Percentiles rank a stretch among this genome's conserved stretches.
These are phyloP conservation scores for Discostella stelligeroides DNA, from an alignment of 108 stramenopile species.

Conservation along the genomic window DNA sequence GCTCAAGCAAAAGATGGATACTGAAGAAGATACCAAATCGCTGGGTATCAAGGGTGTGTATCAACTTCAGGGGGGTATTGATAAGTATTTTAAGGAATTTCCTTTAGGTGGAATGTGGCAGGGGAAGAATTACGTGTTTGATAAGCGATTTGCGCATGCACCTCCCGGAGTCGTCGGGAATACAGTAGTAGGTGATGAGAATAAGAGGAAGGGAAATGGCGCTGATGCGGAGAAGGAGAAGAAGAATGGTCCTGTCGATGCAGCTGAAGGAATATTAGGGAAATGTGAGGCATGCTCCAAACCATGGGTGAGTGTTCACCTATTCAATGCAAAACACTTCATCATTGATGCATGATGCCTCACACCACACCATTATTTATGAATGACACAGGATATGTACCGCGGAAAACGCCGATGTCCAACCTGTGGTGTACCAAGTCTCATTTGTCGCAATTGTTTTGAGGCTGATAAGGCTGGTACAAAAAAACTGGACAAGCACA, in stretches of 20 bases:
- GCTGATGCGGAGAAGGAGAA: constrained; percentile 15
- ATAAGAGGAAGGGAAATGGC: constrained; percentile 18
- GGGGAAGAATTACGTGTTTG: constrained; percentile 93
- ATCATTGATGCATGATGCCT: background rate
- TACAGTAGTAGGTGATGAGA: constrained; percentile 45
- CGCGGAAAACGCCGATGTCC: constrained; percentile 90
- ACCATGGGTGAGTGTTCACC: constrained; percentile 57
- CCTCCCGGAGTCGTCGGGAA: constrained; percentile 58
- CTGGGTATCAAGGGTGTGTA: constrained; percentile 80
- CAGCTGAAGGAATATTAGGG: constrained; percentile 57
- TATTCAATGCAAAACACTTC: background rate
- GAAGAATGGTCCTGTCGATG: constrained; percentile 23
- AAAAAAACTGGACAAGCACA: constrained; percentile 71
- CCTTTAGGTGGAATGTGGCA: constrained; percentile 87
- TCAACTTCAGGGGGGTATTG: constrained; percentile 91
- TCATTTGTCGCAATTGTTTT: constrained; percentile 83
- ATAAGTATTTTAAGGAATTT: constrained; percentile 85
- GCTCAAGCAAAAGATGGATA: constrained; percentile 74
- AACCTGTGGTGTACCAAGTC: constrained; percentile 87
- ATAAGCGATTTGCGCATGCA: constrained; percentile 90
- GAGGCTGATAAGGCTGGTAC: constrained; percentile 76
- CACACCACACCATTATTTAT: background rate
- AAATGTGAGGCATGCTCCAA: constrained; percentile 83
- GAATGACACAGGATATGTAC: constrained; percentile 65
- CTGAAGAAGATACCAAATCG: constrained; percentile 60